Evolutionary conservation across 805 yeast species (phyloP).

Genomic region (Soucietia sequanensis): DNA sequence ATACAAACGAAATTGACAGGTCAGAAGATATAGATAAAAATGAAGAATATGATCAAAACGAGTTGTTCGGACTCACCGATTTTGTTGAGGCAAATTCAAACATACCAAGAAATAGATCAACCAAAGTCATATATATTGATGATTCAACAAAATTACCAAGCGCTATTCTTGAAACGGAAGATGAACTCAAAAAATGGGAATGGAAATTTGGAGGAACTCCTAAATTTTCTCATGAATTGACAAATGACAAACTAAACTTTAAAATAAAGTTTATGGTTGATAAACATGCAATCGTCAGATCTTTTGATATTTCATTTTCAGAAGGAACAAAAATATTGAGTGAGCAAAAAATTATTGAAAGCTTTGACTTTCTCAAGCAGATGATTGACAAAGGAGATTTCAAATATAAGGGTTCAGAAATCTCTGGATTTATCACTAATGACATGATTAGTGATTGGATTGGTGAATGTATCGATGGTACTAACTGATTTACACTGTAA

Average conservation of each 20-base stretch:
- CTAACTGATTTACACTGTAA: no score
- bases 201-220: conserved; percentile 85
- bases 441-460: conserved; percentile 46
- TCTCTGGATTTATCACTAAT: conserved; percentile 45
- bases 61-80: conserved; percentile 31
- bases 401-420: conserved; percentile 39
- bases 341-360: conserved; percentile 13
- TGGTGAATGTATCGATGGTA: conserved; percentile 46
- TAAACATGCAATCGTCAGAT: conserved; percentile 33
- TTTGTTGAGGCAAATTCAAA: conserved; percentile 20
- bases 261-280: conserved; percentile 45
- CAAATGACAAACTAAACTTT: conserved; percentile 32
- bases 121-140: conserved; percentile 17
- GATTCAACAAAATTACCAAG: conserved; percentile 27
- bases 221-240: conserved; percentile 54
- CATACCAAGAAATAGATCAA: conserved; percentile 9
- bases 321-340: conserved; percentile 2
- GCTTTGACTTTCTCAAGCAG: conserved; percentile 34
- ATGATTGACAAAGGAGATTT: conserved; percentile 27
- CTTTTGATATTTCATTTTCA: conserved; percentile 14
- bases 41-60: conserved; percentile 28
- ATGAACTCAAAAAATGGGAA: conserved; percentile 54
- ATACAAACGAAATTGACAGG: conserved; percentile 1
- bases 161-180: conserved; percentile 40
- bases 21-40: no score